These are phyloP conservation scores for Gelatoporia subvermispora DNA, from an alignment of 768 basidiomycete species.

Conservation along the genomic window DNA sequence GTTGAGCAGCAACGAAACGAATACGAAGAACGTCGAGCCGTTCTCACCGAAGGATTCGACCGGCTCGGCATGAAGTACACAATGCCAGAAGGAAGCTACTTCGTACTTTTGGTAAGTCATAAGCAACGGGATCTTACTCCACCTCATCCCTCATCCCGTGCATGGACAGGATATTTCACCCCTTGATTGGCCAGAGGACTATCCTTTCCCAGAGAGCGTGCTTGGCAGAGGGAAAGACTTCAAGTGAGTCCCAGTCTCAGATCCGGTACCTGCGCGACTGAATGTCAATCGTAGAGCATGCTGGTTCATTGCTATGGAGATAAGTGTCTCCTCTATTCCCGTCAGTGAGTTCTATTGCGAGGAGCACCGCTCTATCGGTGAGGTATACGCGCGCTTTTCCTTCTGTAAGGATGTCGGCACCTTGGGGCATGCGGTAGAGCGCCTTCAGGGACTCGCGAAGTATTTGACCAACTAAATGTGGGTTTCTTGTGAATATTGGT, in stretches of 20 bases:
- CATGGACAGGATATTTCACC: conserved; percentile 62
- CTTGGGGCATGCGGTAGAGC: conserved; percentile 68
- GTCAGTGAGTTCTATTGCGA: conserved; percentile 95
- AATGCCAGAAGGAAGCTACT: conserved; percentile 86
- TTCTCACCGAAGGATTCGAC: conserved; percentile 76
- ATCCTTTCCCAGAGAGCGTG: conserved; percentile 72
- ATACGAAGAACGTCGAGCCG: conserved; percentile 71
- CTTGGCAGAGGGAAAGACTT: conserved; percentile 83
- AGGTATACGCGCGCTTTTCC: conserved; percentile 84
- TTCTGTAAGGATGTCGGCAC: conserved; percentile 97
- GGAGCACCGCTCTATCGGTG: conserved; percentile 79
- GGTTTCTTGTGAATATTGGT: neutral
- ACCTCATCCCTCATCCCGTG: neutral
- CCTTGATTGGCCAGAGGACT: conserved; percentile 74
- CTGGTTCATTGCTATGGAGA: conserved; percentile 89
- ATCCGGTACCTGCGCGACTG: neutral
- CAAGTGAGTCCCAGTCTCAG: conserved; percentile 39
- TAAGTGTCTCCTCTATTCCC: conserved; percentile 89
- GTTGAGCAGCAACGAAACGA: conserved; percentile 72
- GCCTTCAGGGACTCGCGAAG: conserved; percentile 68
- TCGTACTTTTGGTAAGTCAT: conserved; percentile 66
- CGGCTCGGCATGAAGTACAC: conserved; percentile 78
- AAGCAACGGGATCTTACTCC: neutral
- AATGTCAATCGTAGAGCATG: conserved; percentile 50
- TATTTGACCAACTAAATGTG: too few relatives aligned